phyloP scores from a whole-genome alignment of 352 stramenopile genomes.

The Phytophthora agathidicida region DNA sequence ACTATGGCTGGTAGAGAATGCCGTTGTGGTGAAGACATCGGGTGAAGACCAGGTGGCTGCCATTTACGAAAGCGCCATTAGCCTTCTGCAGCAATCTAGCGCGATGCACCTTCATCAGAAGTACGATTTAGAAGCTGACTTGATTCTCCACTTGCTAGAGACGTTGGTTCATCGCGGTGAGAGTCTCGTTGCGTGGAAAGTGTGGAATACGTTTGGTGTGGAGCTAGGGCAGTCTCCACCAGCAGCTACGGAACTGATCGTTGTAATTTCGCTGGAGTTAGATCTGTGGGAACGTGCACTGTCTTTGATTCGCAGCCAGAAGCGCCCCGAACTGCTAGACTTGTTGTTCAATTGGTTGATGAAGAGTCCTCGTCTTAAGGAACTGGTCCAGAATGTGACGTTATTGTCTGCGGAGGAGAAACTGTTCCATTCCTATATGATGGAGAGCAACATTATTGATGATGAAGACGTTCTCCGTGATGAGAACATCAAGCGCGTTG shows the following conservation, averaged over 20 bases:
- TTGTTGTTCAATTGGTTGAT: conserved; percentile 79
- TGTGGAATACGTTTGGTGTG: conserved; percentile 84
- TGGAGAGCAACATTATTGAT: conserved; percentile 52
- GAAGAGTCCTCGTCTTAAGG: conserved; percentile 73
- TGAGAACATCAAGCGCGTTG: conserved; percentile 71
- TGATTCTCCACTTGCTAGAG: conserved; percentile 81
- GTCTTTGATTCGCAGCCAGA: conserved; percentile 62
- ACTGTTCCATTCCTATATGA: conserved; percentile 76
- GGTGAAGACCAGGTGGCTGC: conserved; percentile 62
- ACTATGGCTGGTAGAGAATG: conserved; percentile 85
- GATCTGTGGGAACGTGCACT: conserved; percentile 77
- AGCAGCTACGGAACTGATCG: conserved; percentile 65
- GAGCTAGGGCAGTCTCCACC: conserved; percentile 52
- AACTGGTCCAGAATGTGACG: conserved; percentile 70
- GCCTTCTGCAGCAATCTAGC: conserved; percentile 70
- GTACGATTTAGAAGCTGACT: conserved; percentile 70
- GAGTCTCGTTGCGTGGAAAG: conserved; percentile 81
- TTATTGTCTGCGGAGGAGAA: conserved; percentile 58
- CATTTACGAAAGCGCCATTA: conserved; percentile 71
- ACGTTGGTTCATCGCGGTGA: conserved; percentile 79
- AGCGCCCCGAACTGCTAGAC: conserved; percentile 59
- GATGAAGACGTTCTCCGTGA: conserved; percentile 71
- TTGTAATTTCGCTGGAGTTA: conserved; percentile 82
- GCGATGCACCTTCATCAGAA: conserved; percentile 77
- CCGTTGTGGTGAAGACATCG: conserved; percentile 67